A percentile compares a stretch with the other conserved stretches of the same genome.
These are phyloP conservation scores for Globisporangium ultimum DNA, from an alignment of 352 stramenopile genomes.

Conservation along the genomic window DNA sequence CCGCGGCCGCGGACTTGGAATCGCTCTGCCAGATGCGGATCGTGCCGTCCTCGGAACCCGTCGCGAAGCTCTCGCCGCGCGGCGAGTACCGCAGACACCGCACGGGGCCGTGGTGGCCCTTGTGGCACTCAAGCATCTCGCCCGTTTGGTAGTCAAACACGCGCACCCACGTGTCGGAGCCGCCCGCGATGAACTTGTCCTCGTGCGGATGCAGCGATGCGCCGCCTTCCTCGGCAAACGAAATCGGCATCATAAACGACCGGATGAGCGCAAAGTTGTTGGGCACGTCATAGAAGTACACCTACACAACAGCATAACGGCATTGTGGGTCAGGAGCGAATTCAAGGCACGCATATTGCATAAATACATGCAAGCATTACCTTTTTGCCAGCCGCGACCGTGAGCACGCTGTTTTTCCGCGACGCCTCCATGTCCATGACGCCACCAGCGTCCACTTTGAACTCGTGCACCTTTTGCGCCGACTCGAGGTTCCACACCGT, in stretches of 20 bases:
- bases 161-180: conserved; percentile 96
- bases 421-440: conserved; percentile 87
- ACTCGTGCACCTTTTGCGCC: conserved; percentile 35
- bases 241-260: conserved; percentile 79
- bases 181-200: conserved; percentile 88
- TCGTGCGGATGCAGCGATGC: conserved; percentile 85
- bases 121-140: conserved; percentile 93
- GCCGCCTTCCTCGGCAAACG: conserved; percentile 91
- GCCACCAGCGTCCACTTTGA: conserved; percentile 64
- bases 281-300: conserved; percentile 92
- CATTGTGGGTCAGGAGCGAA: background rate
- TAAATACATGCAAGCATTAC: conserved; percentile 17
- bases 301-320: conserved; percentile 27
- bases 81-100: conserved; percentile 95
- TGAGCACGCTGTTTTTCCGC: conserved; percentile 70
- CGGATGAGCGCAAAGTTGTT: conserved; percentile 64
- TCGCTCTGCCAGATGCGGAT: conserved; percentile 96
- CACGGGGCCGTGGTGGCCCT: conserved; percentile 97
- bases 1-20: conserved; percentile 54
- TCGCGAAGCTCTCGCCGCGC: conserved; percentile 92
- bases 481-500: conserved; percentile 66
- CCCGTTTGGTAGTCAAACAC: conserved; percentile 94
- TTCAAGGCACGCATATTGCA: background rate
- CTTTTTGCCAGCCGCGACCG: conserved; percentile 90
- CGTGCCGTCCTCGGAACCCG: conserved; percentile 96